These are phyloP conservation scores for Apiospora kogelbergensis DNA, from an alignment of 2,329 filamentous ascomycete species.

Conservation along the genomic window DNA sequence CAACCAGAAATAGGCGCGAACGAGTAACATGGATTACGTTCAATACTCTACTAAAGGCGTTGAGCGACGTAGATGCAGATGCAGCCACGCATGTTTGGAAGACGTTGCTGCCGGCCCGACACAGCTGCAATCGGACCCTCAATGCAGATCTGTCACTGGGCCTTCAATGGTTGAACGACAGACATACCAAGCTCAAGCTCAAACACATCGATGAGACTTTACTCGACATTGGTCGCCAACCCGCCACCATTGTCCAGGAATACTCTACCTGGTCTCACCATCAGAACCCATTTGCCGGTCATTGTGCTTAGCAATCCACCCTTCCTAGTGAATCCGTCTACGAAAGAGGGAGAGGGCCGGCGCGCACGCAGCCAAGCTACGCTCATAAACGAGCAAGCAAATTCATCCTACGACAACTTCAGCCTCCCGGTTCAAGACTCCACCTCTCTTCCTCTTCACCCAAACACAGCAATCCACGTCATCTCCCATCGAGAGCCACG, in stretches of 20 bases:
- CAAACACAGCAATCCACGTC: no score
- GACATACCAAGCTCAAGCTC: no score
- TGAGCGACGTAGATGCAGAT: background rate
- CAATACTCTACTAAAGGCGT: background rate
- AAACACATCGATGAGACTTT: background rate
- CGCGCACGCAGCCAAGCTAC: background rate
- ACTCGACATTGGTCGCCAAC: background rate
- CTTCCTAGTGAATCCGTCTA: background rate
- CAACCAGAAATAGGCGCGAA: background rate
- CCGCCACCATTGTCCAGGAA: background rate
- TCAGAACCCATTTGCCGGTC: background rate
- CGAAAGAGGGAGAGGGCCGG: background rate
- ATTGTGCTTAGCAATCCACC: background rate
- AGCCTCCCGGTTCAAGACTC: background rate
- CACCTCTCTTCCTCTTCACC: no score
- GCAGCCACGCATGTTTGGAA: background rate
- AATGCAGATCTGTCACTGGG: background rate
- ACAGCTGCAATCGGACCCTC: background rate
- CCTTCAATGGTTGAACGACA: background rate
- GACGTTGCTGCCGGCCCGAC: conserved; percentile 6
- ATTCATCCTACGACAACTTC: background rate
- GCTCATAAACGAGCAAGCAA: no score
- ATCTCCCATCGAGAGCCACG: no score
- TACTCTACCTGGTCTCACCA: background rate
- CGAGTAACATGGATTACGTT: no score